phyloP scores from a whole-genome alignment of 2,329 filamentous ascomycete species.

The Alternaria sp. region DNA sequence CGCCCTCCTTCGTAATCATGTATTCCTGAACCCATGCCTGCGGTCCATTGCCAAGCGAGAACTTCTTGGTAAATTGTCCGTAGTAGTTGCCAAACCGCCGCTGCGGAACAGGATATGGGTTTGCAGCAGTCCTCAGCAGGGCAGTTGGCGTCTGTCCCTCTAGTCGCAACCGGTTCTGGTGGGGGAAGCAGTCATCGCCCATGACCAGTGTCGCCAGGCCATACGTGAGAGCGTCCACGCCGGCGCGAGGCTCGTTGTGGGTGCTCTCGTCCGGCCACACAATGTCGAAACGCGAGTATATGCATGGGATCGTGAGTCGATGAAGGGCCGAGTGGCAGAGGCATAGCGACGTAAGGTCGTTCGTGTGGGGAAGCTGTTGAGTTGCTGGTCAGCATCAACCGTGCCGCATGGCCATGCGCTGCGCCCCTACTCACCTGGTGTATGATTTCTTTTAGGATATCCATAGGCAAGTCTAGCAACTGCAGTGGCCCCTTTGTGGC shows the following conservation, averaged over 20 bases:
- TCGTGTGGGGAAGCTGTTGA: conserved; percentile 76
- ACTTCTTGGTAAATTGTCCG: conserved; percentile 80
- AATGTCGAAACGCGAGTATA: conserved; percentile 87
- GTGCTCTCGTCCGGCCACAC: conserved; percentile 80
- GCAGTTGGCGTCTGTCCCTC: conserved; percentile 22
- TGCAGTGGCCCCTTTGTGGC: conserved; percentile 64
- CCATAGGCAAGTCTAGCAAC: conserved; percentile 78
- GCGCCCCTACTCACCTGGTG: conserved; percentile 68
- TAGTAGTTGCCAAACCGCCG: conserved; percentile 74
- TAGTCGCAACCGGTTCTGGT: conserved; percentile 48
- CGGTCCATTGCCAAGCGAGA: conserved; percentile 84
- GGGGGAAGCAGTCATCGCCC: conserved; percentile 70
- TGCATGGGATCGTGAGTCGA: conserved; percentile 75
- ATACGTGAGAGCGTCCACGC: conserved; percentile 83
- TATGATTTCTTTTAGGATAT: conserved; percentile 79
- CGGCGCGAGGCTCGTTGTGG: conserved; percentile 70
- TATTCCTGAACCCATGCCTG: conserved; percentile 82
- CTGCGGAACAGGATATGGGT: conserved; percentile 49
- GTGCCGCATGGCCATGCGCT: not conserved
- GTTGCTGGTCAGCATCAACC: conserved; percentile 25
- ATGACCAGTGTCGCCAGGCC: conserved; percentile 82
- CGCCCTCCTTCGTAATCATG: conserved; percentile 80
- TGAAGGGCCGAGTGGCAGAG: conserved; percentile 81
- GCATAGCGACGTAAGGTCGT: conserved; percentile 80
- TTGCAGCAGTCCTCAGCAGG: conserved; percentile 23